phyloP scores from a whole-genome alignment of 2,329 filamentous ascomycete species.

The Penicillium sp. region DNA sequence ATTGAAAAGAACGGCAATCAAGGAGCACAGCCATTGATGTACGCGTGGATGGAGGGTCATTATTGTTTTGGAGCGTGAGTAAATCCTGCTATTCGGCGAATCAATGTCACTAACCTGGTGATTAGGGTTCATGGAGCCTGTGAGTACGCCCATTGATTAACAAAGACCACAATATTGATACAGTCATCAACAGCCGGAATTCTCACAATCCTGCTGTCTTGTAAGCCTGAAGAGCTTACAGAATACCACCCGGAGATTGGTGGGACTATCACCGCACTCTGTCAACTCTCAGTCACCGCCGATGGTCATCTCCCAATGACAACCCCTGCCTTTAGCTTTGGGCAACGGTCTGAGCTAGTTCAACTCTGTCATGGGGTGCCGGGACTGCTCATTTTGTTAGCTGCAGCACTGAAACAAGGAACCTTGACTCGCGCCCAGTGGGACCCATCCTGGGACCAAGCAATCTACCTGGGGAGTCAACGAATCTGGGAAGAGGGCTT shows the following conservation, averaged over 20 bases:
- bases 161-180: neutral
- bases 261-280: conserved; percentile 40
- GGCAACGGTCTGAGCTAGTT: conserved; percentile 34
- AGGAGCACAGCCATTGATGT: conserved; percentile 43
- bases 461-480: conserved; percentile 34
- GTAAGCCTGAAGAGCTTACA: conserved; percentile 33
- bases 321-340: conserved; percentile 32
- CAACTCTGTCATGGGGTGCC: conserved; percentile 47
- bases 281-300: conserved; percentile 34
- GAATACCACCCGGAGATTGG: conserved; percentile 37
- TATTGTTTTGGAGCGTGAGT: conserved; percentile 44
- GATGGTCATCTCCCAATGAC: conserved; percentile 43
- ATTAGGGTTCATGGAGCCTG: conserved; percentile 33
- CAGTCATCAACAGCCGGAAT: conserved; percentile 39
- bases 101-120: conserved; percentile 1
- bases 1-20: conserved; percentile 31
- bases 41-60: conserved; percentile 39
- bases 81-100: neutral
- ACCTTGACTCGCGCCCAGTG: conserved; percentile 32
- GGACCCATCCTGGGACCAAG: conserved; percentile 42
- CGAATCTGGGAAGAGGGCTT: conserved; percentile 46
- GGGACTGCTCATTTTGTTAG: conserved; percentile 39
- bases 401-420: conserved; percentile 32
- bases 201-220: conserved; percentile 39
- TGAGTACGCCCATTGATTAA: conserved; percentile 15